Evolutionary conservation across 371 early-diverging fungal genomes (phyloP).

Genomic region (Syncephalastrum contaminatum): DNA sequence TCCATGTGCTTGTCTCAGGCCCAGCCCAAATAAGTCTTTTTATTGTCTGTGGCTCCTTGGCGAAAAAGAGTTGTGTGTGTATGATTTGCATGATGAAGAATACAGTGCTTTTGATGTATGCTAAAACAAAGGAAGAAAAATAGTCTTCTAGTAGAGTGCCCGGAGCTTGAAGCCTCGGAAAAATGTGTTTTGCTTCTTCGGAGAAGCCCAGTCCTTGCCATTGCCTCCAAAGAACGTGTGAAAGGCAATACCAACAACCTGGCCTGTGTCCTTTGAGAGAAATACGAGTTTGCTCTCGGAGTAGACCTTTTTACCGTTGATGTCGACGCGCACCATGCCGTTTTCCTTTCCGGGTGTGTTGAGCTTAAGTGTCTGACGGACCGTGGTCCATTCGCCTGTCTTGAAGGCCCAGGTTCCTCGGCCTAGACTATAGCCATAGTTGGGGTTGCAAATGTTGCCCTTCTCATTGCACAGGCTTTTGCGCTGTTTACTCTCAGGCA

Average conservation of each 20-base stretch:
- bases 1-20: no score
- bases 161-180: conserved; percentile 52
- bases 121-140: no score
- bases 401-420: conserved; percentile 55
- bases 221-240: conserved; percentile 62
- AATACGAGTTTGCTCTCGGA: conserved; percentile 21
- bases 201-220: conserved; percentile 44
- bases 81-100: no score
- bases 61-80: no score
- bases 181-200: conserved; percentile 47
- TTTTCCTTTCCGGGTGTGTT: conserved; percentile 55
- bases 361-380: conserved; percentile 55
- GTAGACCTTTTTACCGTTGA: conserved; percentile 35
- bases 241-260: conserved; percentile 16
- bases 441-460: conserved; percentile 54
- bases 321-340: conserved; percentile 42
- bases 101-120: no score
- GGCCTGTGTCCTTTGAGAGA: conserved; percentile 24
- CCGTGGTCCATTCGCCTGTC: conserved; percentile 54
- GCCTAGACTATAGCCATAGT: conserved; percentile 64
- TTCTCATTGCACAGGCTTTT: conserved; percentile 40
- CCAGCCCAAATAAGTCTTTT: no score
- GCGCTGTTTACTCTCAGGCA: conserved; percentile 47
- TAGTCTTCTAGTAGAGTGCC: background rate
- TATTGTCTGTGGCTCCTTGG: no score